Percentiles rank a stretch among this genome's conserved stretches.
Conservation (phyloP, 2,329 filamentous ascomycete species). For the Onygenales sp. region DNA sequence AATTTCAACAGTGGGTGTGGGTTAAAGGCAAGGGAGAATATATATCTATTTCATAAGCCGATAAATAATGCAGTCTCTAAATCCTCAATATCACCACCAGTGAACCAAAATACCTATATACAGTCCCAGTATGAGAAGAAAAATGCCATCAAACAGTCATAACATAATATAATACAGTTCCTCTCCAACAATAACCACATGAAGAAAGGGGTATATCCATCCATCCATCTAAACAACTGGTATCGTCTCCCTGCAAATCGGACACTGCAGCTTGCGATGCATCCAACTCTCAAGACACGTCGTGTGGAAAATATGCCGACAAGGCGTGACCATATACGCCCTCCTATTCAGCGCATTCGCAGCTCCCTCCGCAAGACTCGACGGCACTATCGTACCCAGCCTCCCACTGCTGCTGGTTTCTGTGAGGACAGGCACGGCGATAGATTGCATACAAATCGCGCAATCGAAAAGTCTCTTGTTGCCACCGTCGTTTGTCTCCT, state of each 20-base stretch:
- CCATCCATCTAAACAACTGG: slow-evolving; percentile 57
- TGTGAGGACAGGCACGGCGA: slow-evolving; percentile 74
- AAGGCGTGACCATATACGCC: slow-evolving; percentile 94
- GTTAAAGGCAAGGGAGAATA: neutral
- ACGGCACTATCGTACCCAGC: neutral
- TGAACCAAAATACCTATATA: too few species aligned
- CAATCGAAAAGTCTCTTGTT: slow-evolving; percentile 68
- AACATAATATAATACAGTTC: too few species aligned
- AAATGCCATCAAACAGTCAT: too few species aligned
- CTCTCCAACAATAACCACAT: neutral
- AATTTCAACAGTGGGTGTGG: neutral
- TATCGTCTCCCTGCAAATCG: slow-evolving; percentile 83
- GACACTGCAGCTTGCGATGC: slow-evolving; percentile 84
- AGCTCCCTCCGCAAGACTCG: slow-evolving; percentile 33
- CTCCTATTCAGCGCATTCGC: slow-evolving; percentile 66
- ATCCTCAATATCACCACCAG: too few species aligned
- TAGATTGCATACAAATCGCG: slow-evolving; percentile 84
- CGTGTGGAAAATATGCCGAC: slow-evolving; percentile 90
- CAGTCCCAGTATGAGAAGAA: too few species aligned
- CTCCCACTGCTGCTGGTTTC: slow-evolving; percentile 39
- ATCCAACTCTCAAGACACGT: slow-evolving; percentile 93
- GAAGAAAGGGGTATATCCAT: neutral
- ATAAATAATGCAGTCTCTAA: too few species aligned
- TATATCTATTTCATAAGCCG: too few species aligned
- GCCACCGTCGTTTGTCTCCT: slow-evolving; percentile 33